Base-by-base conservation (phyloP, 257 asterid genomes). In the Nicotiana tabacum region DNA sequence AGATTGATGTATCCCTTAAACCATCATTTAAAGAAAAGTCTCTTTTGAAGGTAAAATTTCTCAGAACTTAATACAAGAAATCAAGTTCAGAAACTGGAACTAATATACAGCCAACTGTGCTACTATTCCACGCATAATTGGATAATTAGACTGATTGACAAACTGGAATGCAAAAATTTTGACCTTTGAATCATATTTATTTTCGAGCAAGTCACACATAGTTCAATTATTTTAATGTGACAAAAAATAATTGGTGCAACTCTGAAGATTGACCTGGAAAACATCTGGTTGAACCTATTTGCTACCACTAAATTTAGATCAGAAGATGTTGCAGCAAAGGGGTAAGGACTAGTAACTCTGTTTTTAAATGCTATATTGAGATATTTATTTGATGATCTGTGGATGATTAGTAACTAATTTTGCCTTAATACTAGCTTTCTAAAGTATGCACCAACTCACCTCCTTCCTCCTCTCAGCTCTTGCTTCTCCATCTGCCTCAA, bases 401-500 rank as follows among this genome's bases (percentile, higher is more conserved):
- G 64, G 29, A 16, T 17, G n/a, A 58, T 58, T 58, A 58, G 2
- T n/a, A 58, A 58, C 21, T 56, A 56, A 16, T n/a, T 58, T 58
- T 68, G 53, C 37, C 27, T 68, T 32, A 66, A 13, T 58, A 58
- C 29, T 58, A 58, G 65, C 21, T 29, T 66, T 66, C 5, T 35
- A 27, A 33, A 5, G 53, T 76, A 17, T 48, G 39, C 33, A 29
- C 61, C 11, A 15, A 65, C 81, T 83, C 68, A 86, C 89, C 89
- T 86, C 87, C 18, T 37, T 65, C 3, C 74, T 67, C 81, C 89
- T 86, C 62, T 67, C 83, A 24, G 79, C 33, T 81, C 81, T 86
- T 76, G 87, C 82, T 57, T 86, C 85, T 46, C 89, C 87, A 33
- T 77, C 64, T 43, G 83, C 87, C 53, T 81, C 82, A 77, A 83